A percentile compares a stretch with the other conserved stretches of the same genome.
These are phyloP conservation scores for Neofusicoccum sp. DNA, from an alignment of 2,329 filamentous ascomycete species.

Conservation along the genomic window DNA sequence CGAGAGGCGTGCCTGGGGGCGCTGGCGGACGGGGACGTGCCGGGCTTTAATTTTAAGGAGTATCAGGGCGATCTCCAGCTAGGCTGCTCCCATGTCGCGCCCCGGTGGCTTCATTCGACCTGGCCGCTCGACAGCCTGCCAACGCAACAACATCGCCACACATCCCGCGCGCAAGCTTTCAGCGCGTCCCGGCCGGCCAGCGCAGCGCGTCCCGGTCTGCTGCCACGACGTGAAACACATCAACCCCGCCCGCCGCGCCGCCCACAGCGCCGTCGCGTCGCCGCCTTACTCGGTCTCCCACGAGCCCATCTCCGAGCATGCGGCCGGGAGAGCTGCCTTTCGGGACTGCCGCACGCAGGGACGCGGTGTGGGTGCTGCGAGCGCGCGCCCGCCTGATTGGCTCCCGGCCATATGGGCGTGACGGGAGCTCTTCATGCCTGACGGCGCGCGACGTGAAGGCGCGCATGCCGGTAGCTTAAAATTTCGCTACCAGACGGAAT, in stretches of 20 bases:
- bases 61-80: slow-evolving; percentile 9
- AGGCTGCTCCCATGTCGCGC: slow-evolving; percentile 1
- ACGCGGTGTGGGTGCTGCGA: slow-evolving; percentile 1
- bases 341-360: slow-evolving; percentile 8
- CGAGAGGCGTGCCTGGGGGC: slow-evolving; percentile 6
- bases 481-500: background rate
- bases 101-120: background rate
- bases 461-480: no score
- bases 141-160: slow-evolving; percentile 1
- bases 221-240: background rate
- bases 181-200: background rate
- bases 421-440: background rate
- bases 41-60: slow-evolving; percentile 19
- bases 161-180: background rate
- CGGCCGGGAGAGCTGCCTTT: slow-evolving; percentile 16
- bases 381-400: background rate
- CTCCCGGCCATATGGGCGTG: background rate
- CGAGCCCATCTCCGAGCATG: slow-evolving; percentile 10
- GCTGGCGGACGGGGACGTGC: background rate
- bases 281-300: background rate
- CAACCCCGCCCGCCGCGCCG: slow-evolving; percentile 1
- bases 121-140: slow-evolving; percentile 9
- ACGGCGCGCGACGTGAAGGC: no score
- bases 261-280: background rate
- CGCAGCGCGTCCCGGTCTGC: background rate